Percentiles rank a stretch among this genome's conserved stretches.
Evolutionary conservation across 768 basidiomycete species (phyloP).

Genomic region (Termitomyces sp.): DNA sequence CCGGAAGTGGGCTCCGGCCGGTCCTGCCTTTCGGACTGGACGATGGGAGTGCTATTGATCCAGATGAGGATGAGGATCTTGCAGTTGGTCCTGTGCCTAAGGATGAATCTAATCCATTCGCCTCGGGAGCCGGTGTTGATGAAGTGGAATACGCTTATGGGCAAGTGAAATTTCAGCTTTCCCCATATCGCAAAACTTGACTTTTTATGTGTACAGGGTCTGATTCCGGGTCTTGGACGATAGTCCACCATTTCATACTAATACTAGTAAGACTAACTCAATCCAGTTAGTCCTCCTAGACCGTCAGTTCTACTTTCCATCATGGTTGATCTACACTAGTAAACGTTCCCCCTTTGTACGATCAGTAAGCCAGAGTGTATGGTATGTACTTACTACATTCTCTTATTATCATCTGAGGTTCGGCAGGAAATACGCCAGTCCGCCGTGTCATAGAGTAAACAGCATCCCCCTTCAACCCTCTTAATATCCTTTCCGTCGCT

Average conservation of each 20-base stretch:
- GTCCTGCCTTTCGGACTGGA: constrained; percentile 71
- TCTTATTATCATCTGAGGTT: neutral
- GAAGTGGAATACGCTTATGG: constrained; percentile 89
- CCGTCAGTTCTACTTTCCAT: neutral
- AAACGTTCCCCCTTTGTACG: neutral
- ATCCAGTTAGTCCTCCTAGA: neutral
- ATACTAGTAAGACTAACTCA: neutral
- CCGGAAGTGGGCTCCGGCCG: constrained; percentile 79
- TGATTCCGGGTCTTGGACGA: neutral
- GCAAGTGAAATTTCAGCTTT: constrained; percentile 33
- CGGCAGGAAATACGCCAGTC: neutral
- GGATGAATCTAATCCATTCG: constrained; percentile 68
- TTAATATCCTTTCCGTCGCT: neutral
- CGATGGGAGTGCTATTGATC: constrained; percentile 65
- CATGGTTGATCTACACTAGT: neutral
- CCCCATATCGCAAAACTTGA: neutral
- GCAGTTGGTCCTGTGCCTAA: constrained; percentile 75
- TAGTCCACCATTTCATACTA: too few relatives aligned
- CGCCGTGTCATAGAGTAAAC: neutral
- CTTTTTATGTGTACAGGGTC: neutral
- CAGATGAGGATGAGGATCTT: constrained; percentile 65
- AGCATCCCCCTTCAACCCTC: neutral
- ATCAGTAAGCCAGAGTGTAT: neutral
- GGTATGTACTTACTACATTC: neutral
- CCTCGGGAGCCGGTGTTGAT: constrained; percentile 77